Conservation (phyloP, 2,329 filamentous ascomycete genomes). For the Aspergillus sclerotialis region DNA sequence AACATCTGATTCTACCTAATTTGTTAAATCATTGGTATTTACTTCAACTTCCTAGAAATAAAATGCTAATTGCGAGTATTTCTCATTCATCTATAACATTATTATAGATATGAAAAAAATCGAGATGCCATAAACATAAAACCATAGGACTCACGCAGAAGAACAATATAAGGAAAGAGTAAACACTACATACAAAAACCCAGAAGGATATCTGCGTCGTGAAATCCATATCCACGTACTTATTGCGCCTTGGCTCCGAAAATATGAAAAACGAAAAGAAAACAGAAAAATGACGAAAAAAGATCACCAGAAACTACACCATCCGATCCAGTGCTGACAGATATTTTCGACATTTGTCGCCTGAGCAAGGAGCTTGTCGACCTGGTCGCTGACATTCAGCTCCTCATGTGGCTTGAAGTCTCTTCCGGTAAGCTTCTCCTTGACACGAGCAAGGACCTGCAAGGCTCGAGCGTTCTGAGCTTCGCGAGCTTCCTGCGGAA, state of each 20-base stretch:
- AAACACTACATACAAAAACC: no score
- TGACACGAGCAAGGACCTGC: constrained; percentile 83
- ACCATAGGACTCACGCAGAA: no score
- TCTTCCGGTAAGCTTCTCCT: constrained; percentile 88
- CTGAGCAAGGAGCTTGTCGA: constrained; percentile 89
- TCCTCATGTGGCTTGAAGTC: constrained; percentile 87
- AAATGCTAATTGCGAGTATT: no score
- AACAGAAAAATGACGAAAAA: constrained; percentile 1
- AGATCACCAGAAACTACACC: constrained; percentile 91
- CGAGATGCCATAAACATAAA: no score
- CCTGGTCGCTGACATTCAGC: constrained; percentile 76
- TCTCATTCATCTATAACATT: no score
- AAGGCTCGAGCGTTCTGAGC: constrained; percentile 89
- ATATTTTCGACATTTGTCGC: constrained; percentile 96
- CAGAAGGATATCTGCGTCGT: no score
- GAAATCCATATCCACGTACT: constrained; percentile 18
- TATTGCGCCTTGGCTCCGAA: constrained; percentile 17
- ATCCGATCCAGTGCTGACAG: constrained; percentile 98
- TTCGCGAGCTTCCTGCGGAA: constrained; percentile 50
- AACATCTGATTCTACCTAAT: no score
- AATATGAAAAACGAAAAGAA: constrained; percentile 4
- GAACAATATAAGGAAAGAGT: no score
- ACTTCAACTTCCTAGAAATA: no score
- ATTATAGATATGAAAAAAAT: no score
- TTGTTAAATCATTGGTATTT: no score